Evolutionary conservation across 2,329 filamentous ascomycete species (phyloP).

Genomic region (Bertia moriformis): DNA sequence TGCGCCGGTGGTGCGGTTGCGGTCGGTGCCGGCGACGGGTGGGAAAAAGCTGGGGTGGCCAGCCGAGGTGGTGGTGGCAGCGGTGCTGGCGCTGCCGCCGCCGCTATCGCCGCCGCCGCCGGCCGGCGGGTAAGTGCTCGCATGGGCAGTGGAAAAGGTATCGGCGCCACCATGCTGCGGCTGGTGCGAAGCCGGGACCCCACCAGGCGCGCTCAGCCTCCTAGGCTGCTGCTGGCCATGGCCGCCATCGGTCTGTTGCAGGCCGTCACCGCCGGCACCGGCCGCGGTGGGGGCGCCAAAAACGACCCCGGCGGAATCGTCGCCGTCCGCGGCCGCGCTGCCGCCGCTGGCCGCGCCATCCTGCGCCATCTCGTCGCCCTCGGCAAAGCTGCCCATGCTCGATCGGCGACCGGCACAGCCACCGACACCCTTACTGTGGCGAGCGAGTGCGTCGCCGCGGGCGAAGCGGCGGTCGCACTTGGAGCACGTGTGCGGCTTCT

Average conservation of each 20-base stretch:
- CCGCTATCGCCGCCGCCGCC: too few species aligned
- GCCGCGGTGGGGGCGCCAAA: constrained; percentile 41
- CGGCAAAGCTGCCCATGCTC: constrained; percentile 70
- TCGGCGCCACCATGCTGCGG: too few species aligned
- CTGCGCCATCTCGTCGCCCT: constrained; percentile 59
- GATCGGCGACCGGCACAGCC: constrained; percentile 84
- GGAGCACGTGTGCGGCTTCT: constrained; percentile 85
- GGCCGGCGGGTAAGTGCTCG: background rate
- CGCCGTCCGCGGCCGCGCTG: constrained; percentile 4
- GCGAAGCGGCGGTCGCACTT: constrained; percentile 93
- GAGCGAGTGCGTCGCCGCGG: constrained; percentile 80
- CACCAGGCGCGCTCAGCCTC: constrained; percentile 15
- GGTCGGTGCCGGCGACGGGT: background rate
- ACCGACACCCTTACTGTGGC: constrained; percentile 88
- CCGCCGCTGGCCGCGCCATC: constrained; percentile 22
- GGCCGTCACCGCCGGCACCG: constrained; percentile 42
- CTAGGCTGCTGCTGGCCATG: constrained; percentile 34
- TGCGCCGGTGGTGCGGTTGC: too few species aligned
- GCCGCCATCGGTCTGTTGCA: constrained; percentile 43
- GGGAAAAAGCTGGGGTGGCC: constrained; percentile 5
- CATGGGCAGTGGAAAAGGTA: background rate
- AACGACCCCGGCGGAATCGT: constrained; percentile 16
- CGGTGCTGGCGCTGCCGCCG: too few species aligned
- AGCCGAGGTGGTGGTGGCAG: constrained; percentile 20
- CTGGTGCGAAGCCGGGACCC: constrained; percentile 26